These are phyloP conservation scores for Quillaja saponaria DNA, from an alignment of 306 rosid species.

Conservation along the genomic window DNA sequence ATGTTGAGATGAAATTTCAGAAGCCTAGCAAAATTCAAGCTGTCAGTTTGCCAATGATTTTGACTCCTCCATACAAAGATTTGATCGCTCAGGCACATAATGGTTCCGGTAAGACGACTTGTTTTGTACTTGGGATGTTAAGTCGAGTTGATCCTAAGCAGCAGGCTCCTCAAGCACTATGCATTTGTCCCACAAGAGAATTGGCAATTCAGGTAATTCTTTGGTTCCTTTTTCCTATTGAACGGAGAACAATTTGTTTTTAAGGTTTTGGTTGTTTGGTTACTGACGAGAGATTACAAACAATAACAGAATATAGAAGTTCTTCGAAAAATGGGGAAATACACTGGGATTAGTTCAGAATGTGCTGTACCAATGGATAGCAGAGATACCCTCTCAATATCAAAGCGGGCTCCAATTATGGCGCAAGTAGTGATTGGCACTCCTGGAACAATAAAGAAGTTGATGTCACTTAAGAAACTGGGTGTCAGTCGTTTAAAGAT, in stretches of 20 bases:
- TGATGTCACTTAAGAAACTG: conserved; percentile 60
- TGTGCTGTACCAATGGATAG: conserved; percentile 71
- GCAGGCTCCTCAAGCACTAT: conserved; percentile 83
- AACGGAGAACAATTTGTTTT: neutral
- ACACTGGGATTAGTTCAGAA: conserved; percentile 71
- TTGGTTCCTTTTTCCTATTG: neutral
- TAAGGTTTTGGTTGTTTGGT: neutral
- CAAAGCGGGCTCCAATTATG: conserved; percentile 51
- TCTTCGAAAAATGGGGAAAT: conserved; percentile 79
- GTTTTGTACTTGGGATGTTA: conserved; percentile 92
- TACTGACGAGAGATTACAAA: neutral
- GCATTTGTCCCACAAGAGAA: conserved; percentile 91
- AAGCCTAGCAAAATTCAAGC: conserved; percentile 93
- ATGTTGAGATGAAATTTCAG: conserved; percentile 80
- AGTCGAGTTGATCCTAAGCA: conserved; percentile 75
- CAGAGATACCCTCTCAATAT: conserved; percentile 32
- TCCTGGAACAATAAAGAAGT: conserved; percentile 81
- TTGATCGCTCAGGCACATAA: conserved; percentile 94
- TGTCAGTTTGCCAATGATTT: conserved; percentile 82
- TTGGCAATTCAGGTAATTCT: conserved; percentile 72
- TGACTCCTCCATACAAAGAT: conserved; percentile 70
- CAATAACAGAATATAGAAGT: conserved; percentile 73
- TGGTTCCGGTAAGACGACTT: conserved; percentile 94
- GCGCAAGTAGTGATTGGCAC: conserved; percentile 93
- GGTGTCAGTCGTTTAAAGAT: conserved; percentile 50